Evolutionary conservation across 1,139 yeast genomes (phyloP).

Genomic region (Debaryomycetaceae sp.): DNA sequence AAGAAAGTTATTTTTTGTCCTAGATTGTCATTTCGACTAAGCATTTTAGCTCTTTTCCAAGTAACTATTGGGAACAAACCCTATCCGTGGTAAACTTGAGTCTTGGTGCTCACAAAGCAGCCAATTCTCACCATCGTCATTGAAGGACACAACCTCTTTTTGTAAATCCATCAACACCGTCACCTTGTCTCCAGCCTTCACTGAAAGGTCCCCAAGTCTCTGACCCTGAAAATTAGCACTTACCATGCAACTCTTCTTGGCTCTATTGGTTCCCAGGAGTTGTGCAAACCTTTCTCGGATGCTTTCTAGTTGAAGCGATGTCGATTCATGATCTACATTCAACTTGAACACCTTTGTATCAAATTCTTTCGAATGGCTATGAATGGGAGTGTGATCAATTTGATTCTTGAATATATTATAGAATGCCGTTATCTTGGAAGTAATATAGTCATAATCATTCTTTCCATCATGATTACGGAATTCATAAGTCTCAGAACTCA

Average conservation of each 20-base stretch:
- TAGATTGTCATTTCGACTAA: no score
- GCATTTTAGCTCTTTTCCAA: conserved; percentile 16
- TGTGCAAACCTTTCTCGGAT: neutral
- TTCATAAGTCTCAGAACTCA: neutral
- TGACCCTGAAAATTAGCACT: conserved; percentile 28
- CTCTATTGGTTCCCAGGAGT: conserved; percentile 2
- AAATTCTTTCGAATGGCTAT: conserved; percentile 2
- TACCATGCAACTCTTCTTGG: conserved; percentile 18
- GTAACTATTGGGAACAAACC: conserved; percentile 40
- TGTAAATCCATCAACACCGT: conserved; percentile 35
- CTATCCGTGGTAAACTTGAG: conserved; percentile 23
- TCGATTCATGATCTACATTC: neutral
- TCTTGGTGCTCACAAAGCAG: conserved; percentile 24
- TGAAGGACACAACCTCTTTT: conserved; percentile 18
- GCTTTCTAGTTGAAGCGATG: neutral
- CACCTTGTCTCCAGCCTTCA: conserved; percentile 31
- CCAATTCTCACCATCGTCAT: conserved; percentile 28
- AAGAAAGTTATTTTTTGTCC: no score
- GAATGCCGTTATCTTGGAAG: conserved; percentile 20
- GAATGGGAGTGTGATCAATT: conserved; percentile 30
- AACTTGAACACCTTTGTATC: neutral
- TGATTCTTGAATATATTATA: conserved; percentile 37
- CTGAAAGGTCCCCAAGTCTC: conserved; percentile 40
- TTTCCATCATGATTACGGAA: neutral
- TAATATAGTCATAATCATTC: neutral